Conservation (phyloP, 331 rosid species). For the Pyracantha coccinea region DNA sequence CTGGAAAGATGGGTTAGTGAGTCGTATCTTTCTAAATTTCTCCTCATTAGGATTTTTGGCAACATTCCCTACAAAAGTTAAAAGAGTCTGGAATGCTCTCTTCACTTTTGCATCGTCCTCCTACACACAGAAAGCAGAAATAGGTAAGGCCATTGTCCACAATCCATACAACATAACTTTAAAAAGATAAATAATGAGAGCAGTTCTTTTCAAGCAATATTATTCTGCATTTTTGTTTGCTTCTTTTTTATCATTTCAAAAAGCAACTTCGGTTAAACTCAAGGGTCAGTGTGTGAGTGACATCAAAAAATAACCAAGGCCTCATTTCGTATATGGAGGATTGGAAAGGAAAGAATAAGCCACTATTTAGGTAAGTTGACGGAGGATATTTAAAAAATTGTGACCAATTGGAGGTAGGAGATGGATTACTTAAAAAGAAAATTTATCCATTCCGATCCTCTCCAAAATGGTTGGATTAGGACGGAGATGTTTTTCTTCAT, state of each 20-base stretch:
- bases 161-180: neutral
- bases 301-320: neutral
- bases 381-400: too few relatives aligned
- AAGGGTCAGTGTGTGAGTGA: neutral
- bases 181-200: neutral
- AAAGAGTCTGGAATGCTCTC: conserved; percentile 89
- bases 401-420: too few relatives aligned
- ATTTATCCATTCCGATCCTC: too few relatives aligned
- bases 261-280: neutral
- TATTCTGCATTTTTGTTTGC: neutral
- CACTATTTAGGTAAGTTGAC: too few relatives aligned
- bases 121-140: conserved; percentile 31
- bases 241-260: neutral
- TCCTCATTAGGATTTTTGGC: conserved; percentile 79
- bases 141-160: neutral
- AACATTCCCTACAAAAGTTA: conserved; percentile 81
- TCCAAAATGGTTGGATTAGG: too few relatives aligned
- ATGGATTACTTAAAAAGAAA: too few relatives aligned
- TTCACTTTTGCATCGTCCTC: conserved; percentile 82
- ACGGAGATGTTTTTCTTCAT: too few relatives aligned
- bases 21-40: conserved; percentile 86
- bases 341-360: too few relatives aligned
- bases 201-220: neutral
- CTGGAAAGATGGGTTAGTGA: conserved; percentile 77
- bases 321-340: too few relatives aligned